Evolutionary conservation across 495 filamentous ascomycete species (phyloP).

Genomic region (Neurospora intermedia): DNA sequence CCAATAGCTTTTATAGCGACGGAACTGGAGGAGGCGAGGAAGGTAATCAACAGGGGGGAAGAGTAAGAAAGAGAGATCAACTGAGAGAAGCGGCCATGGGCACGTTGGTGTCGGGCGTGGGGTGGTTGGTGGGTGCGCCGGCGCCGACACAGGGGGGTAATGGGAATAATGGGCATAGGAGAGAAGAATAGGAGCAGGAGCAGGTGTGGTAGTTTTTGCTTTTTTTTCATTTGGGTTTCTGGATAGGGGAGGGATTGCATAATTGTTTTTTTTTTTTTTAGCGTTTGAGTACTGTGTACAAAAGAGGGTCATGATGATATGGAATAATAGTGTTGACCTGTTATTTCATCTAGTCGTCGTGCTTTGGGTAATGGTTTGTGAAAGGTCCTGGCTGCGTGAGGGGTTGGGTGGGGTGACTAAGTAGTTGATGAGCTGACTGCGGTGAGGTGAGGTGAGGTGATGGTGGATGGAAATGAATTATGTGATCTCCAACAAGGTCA

Average conservation of each 20-base stretch:
- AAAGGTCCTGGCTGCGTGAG: not conserved
- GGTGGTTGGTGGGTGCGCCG: constrained; percentile 73
- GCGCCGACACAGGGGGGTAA: constrained; percentile 15
- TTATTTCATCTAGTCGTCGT: not conserved
- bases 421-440: too few relatives aligned
- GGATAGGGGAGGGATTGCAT: not conserved
- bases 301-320: not conserved
- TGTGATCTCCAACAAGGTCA: too few relatives aligned
- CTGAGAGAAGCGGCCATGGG: constrained; percentile 65
- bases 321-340: not conserved
- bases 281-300: not conserved
- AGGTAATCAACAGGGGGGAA: constrained; percentile 31
- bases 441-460: too few relatives aligned
- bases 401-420: too few relatives aligned
- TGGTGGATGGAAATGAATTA: too few relatives aligned
- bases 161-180: not conserved
- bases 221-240: not conserved
- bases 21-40: not conserved
- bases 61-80: constrained; percentile 70
- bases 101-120: constrained; percentile 66
- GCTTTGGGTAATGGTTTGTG: not conserved
- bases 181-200: not conserved
- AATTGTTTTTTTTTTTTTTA: not conserved
- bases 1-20: constrained; percentile 1
- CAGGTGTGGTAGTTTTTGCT: too few relatives aligned